These are phyloP conservation scores for Wickerhamiella pararugosa DNA, from an alignment of 1,139 yeast genomes.

Conservation along the genomic window DNA sequence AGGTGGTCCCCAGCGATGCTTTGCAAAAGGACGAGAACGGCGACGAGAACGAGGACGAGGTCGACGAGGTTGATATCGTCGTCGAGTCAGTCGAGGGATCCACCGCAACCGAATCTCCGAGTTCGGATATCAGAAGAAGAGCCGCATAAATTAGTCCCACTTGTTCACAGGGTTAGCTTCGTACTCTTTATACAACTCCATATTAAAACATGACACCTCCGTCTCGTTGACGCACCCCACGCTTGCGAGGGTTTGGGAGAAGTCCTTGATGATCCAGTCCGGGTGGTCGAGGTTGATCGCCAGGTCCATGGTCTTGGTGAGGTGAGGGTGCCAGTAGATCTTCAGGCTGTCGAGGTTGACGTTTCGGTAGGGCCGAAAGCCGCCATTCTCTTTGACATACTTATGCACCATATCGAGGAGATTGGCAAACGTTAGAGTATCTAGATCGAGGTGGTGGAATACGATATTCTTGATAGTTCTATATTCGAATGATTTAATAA, in stretches of 20 bases:
- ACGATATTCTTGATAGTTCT: slow-evolving; percentile 78
- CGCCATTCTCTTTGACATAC: slow-evolving; percentile 48
- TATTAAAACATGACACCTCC: slow-evolving; percentile 67
- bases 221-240: slow-evolving; percentile 67
- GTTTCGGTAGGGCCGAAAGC: slow-evolving; percentile 66
- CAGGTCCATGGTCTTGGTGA: slow-evolving; percentile 81
- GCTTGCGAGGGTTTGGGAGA: slow-evolving; percentile 37
- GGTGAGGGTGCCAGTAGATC: slow-evolving; percentile 88
- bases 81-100: background rate
- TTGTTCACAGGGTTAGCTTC: slow-evolving; percentile 78
- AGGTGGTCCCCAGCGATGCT: background rate
- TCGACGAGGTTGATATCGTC: too few relatives aligned
- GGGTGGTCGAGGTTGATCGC: slow-evolving; percentile 81
- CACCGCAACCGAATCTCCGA: background rate
- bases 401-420: slow-evolving; percentile 31
- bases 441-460: slow-evolving; percentile 55
- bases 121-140: background rate
- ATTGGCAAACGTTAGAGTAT: slow-evolving; percentile 49
- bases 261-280: slow-evolving; percentile 44
- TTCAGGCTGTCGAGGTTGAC: slow-evolving; percentile 67
- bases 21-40: too few relatives aligned
- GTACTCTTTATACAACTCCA: slow-evolving; percentile 47
- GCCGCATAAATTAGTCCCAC: slow-evolving; percentile 37
- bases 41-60: too few relatives aligned
- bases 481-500: slow-evolving; percentile 83